Conservation (phyloP, 2,329 filamentous ascomycete species). For the Coleophoma crateriformis region DNA sequence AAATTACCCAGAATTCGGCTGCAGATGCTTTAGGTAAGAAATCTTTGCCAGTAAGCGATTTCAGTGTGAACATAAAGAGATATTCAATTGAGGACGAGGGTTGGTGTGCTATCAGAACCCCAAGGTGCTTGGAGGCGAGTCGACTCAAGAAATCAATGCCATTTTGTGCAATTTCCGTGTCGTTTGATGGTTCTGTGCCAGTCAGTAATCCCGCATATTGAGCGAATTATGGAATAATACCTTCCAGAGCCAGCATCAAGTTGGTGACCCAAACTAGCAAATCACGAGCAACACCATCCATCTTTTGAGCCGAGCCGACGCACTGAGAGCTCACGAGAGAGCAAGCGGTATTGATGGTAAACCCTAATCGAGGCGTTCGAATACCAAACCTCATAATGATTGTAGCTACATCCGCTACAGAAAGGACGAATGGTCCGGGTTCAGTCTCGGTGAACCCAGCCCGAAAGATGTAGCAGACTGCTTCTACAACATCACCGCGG, state of each 20-base stretch:
- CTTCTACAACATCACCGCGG: conserved; percentile 64
- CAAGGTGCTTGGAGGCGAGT: conserved; percentile 54
- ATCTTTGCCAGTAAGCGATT: conserved; percentile 65
- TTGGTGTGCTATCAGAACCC: conserved; percentile 54
- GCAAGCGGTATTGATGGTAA: conserved; percentile 65
- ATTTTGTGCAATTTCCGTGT: conserved; percentile 67
- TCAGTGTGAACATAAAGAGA: conserved; percentile 67
- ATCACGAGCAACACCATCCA: conserved; percentile 41
- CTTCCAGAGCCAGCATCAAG: conserved; percentile 56
- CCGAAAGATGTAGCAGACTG: conserved; percentile 65
- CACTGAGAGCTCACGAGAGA: conserved; percentile 60
- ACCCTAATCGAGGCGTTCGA: conserved; percentile 61
- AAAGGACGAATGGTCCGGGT: conserved; percentile 73
- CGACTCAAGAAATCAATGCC: conserved; percentile 67
- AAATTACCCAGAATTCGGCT: conserved; percentile 67
- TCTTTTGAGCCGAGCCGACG: conserved; percentile 35
- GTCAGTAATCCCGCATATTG: too few species aligned
- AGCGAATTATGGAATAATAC: conserved; percentile 26
- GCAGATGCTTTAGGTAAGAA: conserved; percentile 71
- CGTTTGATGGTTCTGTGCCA: conserved; percentile 48
- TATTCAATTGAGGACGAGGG: conserved; percentile 52
- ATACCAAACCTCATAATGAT: conserved; percentile 56
- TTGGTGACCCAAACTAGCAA: conserved; percentile 58
- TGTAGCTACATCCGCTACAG: conserved; percentile 57
- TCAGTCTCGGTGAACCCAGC: conserved; percentile 71